These are phyloP conservation scores for Casuarina glauca DNA, from an alignment of 306 rosid genomes.

Conservation along the genomic window DNA sequence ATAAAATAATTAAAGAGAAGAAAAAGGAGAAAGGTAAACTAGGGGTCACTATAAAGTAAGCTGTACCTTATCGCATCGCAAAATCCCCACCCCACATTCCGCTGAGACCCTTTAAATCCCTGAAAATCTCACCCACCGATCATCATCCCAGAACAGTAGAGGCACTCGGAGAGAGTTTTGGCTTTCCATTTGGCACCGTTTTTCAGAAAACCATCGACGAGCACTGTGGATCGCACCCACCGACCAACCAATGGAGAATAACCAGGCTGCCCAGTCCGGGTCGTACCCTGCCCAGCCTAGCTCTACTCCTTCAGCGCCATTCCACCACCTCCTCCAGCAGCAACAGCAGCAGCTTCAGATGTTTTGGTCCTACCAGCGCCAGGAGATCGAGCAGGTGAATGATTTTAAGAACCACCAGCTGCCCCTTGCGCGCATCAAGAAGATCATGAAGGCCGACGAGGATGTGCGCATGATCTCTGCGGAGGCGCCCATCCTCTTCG, in stretches of 20 bases:
- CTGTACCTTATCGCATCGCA: conserved; percentile 25
- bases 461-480: conserved; percentile 99
- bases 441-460: conserved; percentile 99
- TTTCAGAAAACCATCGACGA: conserved; percentile 1
- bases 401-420: conserved; percentile 99
- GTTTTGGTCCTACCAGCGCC: conserved; percentile 92
- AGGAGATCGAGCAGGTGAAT: conserved; percentile 86
- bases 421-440: conserved; percentile 95
- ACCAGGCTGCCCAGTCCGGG: conserved; percentile 45
- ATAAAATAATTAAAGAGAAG: background rate
- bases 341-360: conserved; percentile 95
- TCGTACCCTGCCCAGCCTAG: conserved; percentile 50
- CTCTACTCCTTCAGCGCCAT: conserved; percentile 45
- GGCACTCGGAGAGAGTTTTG: background rate
- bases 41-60: background rate
- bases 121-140: conserved; percentile 4
- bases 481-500: conserved; percentile 86
- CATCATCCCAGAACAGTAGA: background rate
- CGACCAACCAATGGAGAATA: conserved; percentile 42
- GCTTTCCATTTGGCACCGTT: background rate
- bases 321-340: conserved; percentile 90
- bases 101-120: conserved; percentile 4
- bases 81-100: conserved; percentile 13
- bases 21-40: background rate
- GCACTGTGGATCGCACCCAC: background rate